Evolutionary conservation across 768 basidiomycete genomes (phyloP).

Genomic region (Gloeophyllum trabeum): DNA sequence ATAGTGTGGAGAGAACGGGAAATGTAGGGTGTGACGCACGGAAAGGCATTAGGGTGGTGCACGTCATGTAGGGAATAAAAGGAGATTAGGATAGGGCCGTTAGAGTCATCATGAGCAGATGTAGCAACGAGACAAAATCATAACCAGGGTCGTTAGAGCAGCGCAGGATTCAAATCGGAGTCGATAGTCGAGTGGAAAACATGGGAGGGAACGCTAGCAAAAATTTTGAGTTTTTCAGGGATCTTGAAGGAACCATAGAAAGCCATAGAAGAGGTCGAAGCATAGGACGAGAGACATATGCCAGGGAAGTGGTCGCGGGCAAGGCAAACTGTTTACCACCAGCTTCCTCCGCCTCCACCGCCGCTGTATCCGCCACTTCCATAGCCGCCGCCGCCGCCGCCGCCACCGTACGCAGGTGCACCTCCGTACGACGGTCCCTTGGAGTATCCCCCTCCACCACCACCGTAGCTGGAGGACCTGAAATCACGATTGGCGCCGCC

Average conservation of each 20-base stretch:
- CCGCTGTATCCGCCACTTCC: slow-evolving; percentile 18
- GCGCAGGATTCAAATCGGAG: slow-evolving; percentile 33
- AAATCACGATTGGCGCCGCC: slow-evolving; percentile 42
- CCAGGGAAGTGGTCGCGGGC: too few relatives aligned
- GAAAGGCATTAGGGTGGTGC: slow-evolving; percentile 4
- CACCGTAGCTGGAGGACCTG: slow-evolving; percentile 13
- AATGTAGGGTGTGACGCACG: background rate
- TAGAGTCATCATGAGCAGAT: slow-evolving; percentile 33
- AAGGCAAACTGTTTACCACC: slow-evolving; percentile 31
- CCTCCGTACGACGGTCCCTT: slow-evolving; percentile 17
- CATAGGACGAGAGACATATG: too few relatives aligned
- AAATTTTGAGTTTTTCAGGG: too few relatives aligned
- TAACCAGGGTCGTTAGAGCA: slow-evolving; percentile 42
- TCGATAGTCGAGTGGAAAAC: slow-evolving; percentile 7
- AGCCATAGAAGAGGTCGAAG: too few relatives aligned
- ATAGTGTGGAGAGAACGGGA: background rate
- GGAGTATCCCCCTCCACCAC: background rate
- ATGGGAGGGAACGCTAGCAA: too few relatives aligned
- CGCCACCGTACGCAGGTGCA: slow-evolving; percentile 22
- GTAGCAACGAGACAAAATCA: slow-evolving; percentile 42
- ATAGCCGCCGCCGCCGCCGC: slow-evolving; percentile 22
- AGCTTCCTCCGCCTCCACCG: slow-evolving; percentile 18
- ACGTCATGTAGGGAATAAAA: slow-evolving; percentile 15
- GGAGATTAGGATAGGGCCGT: slow-evolving; percentile 28
- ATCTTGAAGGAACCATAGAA: too few relatives aligned